These are phyloP conservation scores for Hypomyces rosellus DNA, from an alignment of 2,329 filamentous ascomycete genomes.

Conservation along the genomic window DNA sequence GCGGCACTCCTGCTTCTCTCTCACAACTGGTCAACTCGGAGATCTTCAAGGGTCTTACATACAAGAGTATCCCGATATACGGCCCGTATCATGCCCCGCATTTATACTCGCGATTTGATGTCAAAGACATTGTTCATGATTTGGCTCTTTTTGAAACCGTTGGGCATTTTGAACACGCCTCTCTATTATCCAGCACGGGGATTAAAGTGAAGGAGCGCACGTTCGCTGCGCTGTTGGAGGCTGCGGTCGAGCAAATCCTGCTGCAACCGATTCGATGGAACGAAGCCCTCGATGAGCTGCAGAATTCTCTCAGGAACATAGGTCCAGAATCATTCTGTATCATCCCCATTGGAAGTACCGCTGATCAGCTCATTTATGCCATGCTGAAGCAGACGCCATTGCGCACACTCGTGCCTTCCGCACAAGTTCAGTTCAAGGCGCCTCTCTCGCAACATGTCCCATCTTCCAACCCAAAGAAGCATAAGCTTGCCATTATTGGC, in stretches of 20 bases:
- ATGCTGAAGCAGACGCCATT: slow-evolving; percentile 6
- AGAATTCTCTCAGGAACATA: neutral
- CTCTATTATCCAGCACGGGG: neutral
- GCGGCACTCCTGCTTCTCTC: slow-evolving; percentile 6
- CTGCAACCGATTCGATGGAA: slow-evolving; percentile 7
- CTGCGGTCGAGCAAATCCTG: slow-evolving; percentile 4
- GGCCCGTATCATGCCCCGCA: slow-evolving; percentile 10
- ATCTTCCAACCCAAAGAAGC: neutral
- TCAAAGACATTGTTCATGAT: neutral
- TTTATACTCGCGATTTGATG: slow-evolving; percentile 1
- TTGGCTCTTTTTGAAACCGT: neutral
- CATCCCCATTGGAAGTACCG: slow-evolving; percentile 4
- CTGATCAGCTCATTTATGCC: slow-evolving; percentile 10
- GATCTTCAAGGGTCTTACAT: slow-evolving; percentile 5
- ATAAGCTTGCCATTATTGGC: slow-evolving; percentile 67
- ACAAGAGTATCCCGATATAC: slow-evolving; percentile 6
- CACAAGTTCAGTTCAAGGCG: neutral
- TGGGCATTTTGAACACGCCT: neutral
- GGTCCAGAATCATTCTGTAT: neutral
- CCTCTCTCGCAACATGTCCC: too few relatives aligned
- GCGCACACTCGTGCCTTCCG: slow-evolving; percentile 31
- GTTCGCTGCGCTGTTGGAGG: slow-evolving; percentile 4
- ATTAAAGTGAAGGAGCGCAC: neutral
- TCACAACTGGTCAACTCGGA: slow-evolving; percentile 3
- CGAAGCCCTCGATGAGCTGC: neutral